Percentiles rank a stretch among this genome's conserved stretches.
These are phyloP conservation scores for Globisporangium mamillatum DNA, from an alignment of 352 stramenopile species.

Conservation along the genomic window DNA sequence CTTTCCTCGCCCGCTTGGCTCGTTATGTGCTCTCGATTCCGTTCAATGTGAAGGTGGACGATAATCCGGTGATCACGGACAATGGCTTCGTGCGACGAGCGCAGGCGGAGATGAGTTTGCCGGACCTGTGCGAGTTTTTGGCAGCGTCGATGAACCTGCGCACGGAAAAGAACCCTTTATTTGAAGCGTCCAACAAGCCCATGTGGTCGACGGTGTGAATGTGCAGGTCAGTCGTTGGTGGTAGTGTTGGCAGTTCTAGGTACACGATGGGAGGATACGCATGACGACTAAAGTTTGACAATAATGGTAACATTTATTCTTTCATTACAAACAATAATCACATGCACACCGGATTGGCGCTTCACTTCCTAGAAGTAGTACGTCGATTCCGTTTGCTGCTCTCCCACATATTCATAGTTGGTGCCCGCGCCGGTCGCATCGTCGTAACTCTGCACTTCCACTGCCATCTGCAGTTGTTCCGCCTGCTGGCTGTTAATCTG, in stretches of 20 bases:
- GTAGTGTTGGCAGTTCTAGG: not conserved
- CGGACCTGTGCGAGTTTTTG: slow-evolving; percentile 45
- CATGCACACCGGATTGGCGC: too few species aligned
- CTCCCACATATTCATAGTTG: slow-evolving; percentile 4
- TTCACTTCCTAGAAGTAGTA: slow-evolving; percentile 9
- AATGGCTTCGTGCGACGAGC: slow-evolving; percentile 40
- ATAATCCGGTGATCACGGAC: slow-evolving; percentile 50
- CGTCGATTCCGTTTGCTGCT: slow-evolving; percentile 9
- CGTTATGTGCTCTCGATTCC: slow-evolving; percentile 72
- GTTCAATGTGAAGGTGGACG: slow-evolving; percentile 36
- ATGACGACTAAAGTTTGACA: too few species aligned
- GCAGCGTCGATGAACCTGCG: slow-evolving; percentile 55
- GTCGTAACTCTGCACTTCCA: not conserved
- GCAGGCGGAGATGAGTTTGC: slow-evolving; percentile 33
- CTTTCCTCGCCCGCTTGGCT: slow-evolving; percentile 61
- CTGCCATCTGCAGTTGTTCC: not conserved
- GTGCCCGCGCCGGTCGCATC: not conserved
- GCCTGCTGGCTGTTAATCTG: not conserved
- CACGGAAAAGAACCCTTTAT: slow-evolving; percentile 43
- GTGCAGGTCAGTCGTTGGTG: not conserved
- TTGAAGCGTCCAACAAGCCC: slow-evolving; percentile 41
- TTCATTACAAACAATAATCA: not conserved
- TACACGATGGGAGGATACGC: not conserved
- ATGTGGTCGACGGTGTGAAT: slow-evolving; percentile 51
- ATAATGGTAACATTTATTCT: not conserved